Evolutionary conservation across 768 basidiomycete genomes (phyloP).

Genomic region (Leucocoprinus leucothites): DNA sequence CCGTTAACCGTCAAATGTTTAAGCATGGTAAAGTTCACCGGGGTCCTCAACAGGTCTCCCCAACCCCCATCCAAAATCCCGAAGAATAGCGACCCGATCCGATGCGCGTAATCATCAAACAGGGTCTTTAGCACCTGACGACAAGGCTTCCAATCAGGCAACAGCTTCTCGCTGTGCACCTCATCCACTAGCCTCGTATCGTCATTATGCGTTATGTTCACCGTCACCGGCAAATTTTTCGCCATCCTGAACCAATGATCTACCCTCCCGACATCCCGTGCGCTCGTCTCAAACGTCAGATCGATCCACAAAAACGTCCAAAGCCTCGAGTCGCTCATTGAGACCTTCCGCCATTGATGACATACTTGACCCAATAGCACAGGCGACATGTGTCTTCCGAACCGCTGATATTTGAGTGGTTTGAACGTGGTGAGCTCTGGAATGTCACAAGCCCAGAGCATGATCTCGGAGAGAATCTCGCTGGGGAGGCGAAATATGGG

Average conservation of each 20-base stretch:
- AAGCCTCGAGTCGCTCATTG: conserved; percentile 6
- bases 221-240: conserved; percentile 2
- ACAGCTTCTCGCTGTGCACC: conserved; percentile 12
- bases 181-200: conserved; percentile 12
- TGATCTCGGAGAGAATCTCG: conserved; percentile 12
- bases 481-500: conserved; percentile 13
- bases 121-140: conserved; percentile 4
- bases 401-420: conserved; percentile 12
- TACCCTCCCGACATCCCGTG: conserved; percentile 2
- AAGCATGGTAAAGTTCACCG: conserved; percentile 5
- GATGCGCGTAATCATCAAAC: conserved; percentile 1
- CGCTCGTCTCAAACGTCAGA: conserved; percentile 10
- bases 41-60: conserved; percentile 10
- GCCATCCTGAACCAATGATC: conserved; percentile 13
- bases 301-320: conserved; percentile 13
- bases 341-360: conserved; percentile 9
- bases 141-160: conserved; percentile 13
- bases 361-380: conserved; percentile 10
- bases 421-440: conserved; percentile 10
- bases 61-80: conserved; percentile 13
- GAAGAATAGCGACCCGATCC: conserved; percentile 9
- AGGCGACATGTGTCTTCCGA: conserved; percentile 8
- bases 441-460: conserved; percentile 13
- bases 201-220: conserved; percentile 10
- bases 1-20: conserved; percentile 8